Evolutionary conservation across 2,329 filamentous ascomycete genomes (phyloP).

Genomic region (Cladorrhinum sp.): DNA sequence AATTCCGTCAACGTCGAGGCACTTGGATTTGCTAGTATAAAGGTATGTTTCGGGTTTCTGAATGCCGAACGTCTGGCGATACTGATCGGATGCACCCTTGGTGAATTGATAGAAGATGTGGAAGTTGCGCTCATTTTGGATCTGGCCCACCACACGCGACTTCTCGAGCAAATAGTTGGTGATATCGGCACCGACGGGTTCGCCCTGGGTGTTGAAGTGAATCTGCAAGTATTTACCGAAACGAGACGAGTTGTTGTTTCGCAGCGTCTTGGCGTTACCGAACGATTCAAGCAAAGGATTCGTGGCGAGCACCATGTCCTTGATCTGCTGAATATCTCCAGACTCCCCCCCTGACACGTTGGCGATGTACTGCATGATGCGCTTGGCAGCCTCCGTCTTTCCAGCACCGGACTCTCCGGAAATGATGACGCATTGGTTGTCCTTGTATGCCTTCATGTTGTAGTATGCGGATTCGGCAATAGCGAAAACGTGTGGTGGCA

Average conservation of each 20-base stretch:
- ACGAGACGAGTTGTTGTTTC: conserved; percentile 98
- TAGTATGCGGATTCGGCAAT: conserved; percentile 97
- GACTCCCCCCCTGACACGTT: conserved; percentile 85
- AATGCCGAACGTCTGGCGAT: conserved; percentile 83
- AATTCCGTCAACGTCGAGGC: conserved; percentile 89
- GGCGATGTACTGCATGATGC: conserved; percentile 99
- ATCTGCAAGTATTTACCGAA: conserved; percentile 99
- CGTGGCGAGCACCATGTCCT: conserved; percentile 98
- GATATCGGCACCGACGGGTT: conserved; percentile 94
- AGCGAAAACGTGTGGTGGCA: conserved; percentile 93
- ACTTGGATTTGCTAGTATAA: conserved; percentile 93
- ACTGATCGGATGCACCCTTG: conserved; percentile 84
- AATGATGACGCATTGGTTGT: conserved; percentile 99
- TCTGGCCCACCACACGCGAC: conserved; percentile 90
- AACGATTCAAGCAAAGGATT: conserved; percentile 97
- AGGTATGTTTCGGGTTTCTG: conserved; percentile 89
- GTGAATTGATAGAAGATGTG: conserved; percentile 99
- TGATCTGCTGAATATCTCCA: conserved; percentile 90
- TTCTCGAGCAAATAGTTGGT: conserved; percentile 98
- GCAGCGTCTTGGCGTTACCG: conserved; percentile 94
- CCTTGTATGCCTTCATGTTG: conserved; percentile 99
- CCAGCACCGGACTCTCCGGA: conserved; percentile 97
- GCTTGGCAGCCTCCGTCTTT: conserved; percentile 97
- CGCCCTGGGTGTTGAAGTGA: conserved; percentile 87
- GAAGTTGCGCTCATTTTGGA: conserved; percentile 93